Conservation (phyloP, 257 asterid genomes). For the Ilex asprella region DNA sequence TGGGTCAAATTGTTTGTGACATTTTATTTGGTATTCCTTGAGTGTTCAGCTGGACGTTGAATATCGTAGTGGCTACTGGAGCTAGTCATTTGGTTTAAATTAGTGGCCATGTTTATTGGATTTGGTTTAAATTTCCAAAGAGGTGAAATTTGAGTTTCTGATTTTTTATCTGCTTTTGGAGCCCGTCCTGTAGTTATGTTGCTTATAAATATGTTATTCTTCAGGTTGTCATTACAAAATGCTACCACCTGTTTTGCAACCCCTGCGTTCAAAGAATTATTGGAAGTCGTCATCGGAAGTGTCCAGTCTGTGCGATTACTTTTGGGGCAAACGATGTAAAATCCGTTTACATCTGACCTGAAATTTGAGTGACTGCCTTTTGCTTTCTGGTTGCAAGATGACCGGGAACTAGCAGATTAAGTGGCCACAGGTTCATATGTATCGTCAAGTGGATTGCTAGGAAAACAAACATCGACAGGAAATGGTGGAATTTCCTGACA, state of each 20-base stretch:
- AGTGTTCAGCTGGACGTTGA: no score
- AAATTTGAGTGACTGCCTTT: background rate
- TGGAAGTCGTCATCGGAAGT: constrained; percentile 80
- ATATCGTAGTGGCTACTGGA: no score
- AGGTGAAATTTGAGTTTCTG: constrained; percentile 1
- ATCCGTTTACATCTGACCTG: constrained; percentile 76
- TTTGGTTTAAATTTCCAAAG: no score
- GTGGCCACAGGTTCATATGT: background rate
- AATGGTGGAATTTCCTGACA: no score
- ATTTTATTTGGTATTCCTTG: no score
- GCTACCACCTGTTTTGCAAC: constrained; percentile 94
- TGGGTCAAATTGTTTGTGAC: no score
- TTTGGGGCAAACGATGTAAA: constrained; percentile 84
- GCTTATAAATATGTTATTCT: constrained; percentile 1
- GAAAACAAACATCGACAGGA: background rate
- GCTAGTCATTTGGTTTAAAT: no score
- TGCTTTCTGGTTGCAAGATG: background rate
- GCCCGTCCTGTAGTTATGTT: constrained; percentile 6
- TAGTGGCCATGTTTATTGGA: no score
- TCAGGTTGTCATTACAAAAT: constrained; percentile 94
- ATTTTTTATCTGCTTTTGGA: background rate
- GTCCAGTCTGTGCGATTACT: constrained; percentile 86
- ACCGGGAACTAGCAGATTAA: background rate
- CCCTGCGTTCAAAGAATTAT: constrained; percentile 70
- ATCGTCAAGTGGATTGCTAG: background rate